Base-by-base conservation (phyloP, 2,329 filamentous ascomycete species). In the Ceratocystiopsis sp. region DNA sequence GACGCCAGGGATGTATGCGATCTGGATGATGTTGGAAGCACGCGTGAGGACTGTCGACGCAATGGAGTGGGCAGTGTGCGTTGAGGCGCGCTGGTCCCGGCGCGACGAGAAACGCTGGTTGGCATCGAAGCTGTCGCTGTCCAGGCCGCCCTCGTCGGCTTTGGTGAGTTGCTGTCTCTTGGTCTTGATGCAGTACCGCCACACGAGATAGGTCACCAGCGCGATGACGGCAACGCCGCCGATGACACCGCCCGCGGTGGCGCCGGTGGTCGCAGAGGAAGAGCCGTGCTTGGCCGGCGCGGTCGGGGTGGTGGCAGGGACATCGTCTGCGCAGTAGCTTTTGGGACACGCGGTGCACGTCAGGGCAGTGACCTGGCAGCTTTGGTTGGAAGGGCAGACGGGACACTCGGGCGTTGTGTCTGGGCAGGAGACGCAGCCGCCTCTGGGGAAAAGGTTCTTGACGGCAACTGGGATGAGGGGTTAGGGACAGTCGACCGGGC, bases 11-110 rank as follows among this genome's bases (percentile, higher is more conserved):
- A 98, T 96, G 61, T 96, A 98, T 44, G 91, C 91, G 61, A 98
- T 98, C 63, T 96, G 91, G 54, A 98, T 98, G 58, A 98, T 89
- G 66, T 98, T 98, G 55, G 91, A 96, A 40, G 91, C 91, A 48
- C 91, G 79, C 16, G 91, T 96, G 47, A 95, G 73, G 46, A 96
- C 86, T 21, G 89, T 96, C 11, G 87, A 95, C 15, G 91, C 91
- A 57, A 98, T 85, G 13, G 89, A 96, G 54, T 81, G 74, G 43
- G 89, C 80, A n/a, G 84, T 84, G 57, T 91, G 78, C 38, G 84
- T 83, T 12, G 87, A 91, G 44, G 81, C 74, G 52, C 86, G 71
- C 50, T 78, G 69, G 52, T 75, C 71, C 49, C 64, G 71, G 67
- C 57, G 71, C 60, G 55, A 62, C 45, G 59, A 59, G 49, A 69